Evolutionary conservation across 257 asterid species (phyloP), one percentile per base, ranked within the genome.

Genomic region (Capsicum baccatum): DNA sequence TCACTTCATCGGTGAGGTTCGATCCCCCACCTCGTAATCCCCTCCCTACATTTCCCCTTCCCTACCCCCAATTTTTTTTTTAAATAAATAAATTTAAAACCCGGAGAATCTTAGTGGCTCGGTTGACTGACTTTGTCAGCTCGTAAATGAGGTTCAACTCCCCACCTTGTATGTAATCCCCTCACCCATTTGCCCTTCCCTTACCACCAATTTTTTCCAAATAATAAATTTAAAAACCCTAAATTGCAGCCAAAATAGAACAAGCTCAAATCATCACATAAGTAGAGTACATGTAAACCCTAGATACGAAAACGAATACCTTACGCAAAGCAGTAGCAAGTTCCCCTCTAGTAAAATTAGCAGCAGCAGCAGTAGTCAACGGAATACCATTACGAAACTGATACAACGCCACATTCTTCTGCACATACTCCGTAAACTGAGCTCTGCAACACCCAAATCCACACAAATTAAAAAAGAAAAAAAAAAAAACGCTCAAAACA

Each of bases 331-430:
- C 99, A 1, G 98, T 97, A 83, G 99, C 99, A 14, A 97, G 99
- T 89, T 97, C 99, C 81, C 98, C 97, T 83, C 99, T 84, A n/a
- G 98, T 97, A 89, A 92, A 95, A 86, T 94, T 97, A 5, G 99
- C 99, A 13, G 99, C 85, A 62, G 99, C 99, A 19, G 94, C 89
- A 13, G 98, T 97, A 2, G 99, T 95, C 92, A 97, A 88, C 78
- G 98, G 97, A 87, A 97, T 97, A 83, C 99, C 99, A 83, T 97
- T 97, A 5, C 98, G 96, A 73, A 95, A 97, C 85, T 97, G 99
- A 86, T 97, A 97, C 84, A 97, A 69, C 1, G 99, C 89, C 70
- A 97, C 98, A 85, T 97, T 97, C 91, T 97, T 97, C 89, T 97
- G 99, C 60, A 97, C 88, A 87, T 91, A 97, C 90, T 97, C 99